Base-by-base conservation (phyloP, 805 yeast species). In the Wickerhamiella spandovensis region DNA sequence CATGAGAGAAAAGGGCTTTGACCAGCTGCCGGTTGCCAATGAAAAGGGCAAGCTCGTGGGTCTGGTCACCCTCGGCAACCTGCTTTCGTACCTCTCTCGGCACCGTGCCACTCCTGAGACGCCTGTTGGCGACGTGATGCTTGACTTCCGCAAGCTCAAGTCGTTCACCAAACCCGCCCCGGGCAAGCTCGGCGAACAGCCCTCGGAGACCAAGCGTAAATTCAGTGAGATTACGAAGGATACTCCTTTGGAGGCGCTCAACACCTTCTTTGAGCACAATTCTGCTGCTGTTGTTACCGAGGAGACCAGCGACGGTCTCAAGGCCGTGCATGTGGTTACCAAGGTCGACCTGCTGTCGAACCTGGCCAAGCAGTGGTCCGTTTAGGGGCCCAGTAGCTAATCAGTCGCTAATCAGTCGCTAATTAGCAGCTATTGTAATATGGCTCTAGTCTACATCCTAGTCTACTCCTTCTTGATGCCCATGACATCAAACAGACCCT, bases 261-360 rank as follows among this genome's bases (percentile, higher is more conserved):
- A 81, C 71, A 74, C 75, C 61, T 85, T 85, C 68, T 85, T 85
- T 59, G 95, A 85, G 70, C 84, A 81, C 61, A 81, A 84, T 67
- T 83, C 94, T 12, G 79, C 84, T 56, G 95, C 92, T 37, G 77
- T 85, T 59, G 84, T 85, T 52, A 84, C 94, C 45, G 89, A 82
- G 60, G 46, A 59, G 24, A 61, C 63, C n/a, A 53, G 53, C 13
- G 57, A 57, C 30, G 63, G 59, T 10, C 68, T 67, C 5, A 81
- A 75, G 61, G 92, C 95, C 46, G 73, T 84, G 45, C 90, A 85
- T 65, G 81, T 85, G 53, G 95, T 84, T 51, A 85, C 95, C 53
- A 85, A 85, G 72, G 90, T 85, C 62, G 95, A 85, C 66, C 73
- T 85, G 64, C 72, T 85, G 59, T 76, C 82, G 18, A 67, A 59